Conservation (phyloP, 116 monocot genomes). For the Phalaenopsis hybrid region DNA sequence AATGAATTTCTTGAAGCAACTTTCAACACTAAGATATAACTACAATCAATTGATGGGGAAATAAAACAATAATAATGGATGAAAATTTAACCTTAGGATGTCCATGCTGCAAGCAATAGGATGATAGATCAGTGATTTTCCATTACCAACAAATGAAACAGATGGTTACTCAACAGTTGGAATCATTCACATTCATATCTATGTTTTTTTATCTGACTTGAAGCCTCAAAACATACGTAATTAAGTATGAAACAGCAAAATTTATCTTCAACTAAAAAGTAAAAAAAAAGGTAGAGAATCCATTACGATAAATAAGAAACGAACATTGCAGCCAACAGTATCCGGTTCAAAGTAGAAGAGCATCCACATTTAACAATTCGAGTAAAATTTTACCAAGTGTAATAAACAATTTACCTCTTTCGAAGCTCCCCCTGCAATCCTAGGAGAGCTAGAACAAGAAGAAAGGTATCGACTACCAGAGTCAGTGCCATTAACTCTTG, state of each 20-base stretch:
- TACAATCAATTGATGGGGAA: too few relatives aligned
- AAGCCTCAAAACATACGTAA: too few relatives aligned
- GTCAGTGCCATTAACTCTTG: conserved; percentile 51
- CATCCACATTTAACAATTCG: not conserved
- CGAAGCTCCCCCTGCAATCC: conserved; percentile 49
- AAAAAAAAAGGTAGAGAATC: not conserved
- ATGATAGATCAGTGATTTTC: not conserved
- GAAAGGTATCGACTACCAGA: conserved; percentile 49
- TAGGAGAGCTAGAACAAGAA: conserved; percentile 70
- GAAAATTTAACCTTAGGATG: not conserved
- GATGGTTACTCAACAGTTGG: not conserved
- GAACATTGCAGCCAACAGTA: not conserved
- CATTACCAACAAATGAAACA: not conserved
- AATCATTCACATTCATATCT: too few relatives aligned
- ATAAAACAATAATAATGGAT: too few relatives aligned
- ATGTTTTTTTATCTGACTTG: too few relatives aligned
- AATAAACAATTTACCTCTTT: conserved; percentile 58
- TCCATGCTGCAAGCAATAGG: not conserved
- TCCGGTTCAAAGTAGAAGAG: not conserved
- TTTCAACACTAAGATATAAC: too few relatives aligned
- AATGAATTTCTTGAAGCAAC: too few relatives aligned
- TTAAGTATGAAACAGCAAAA: not conserved
- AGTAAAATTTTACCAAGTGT: not conserved
- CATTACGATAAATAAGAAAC: not conserved
- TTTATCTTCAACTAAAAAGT: not conserved